Evolutionary conservation across 2,329 filamentous ascomycete species (phyloP).

Genomic region (Cladosporium halotolerans): DNA sequence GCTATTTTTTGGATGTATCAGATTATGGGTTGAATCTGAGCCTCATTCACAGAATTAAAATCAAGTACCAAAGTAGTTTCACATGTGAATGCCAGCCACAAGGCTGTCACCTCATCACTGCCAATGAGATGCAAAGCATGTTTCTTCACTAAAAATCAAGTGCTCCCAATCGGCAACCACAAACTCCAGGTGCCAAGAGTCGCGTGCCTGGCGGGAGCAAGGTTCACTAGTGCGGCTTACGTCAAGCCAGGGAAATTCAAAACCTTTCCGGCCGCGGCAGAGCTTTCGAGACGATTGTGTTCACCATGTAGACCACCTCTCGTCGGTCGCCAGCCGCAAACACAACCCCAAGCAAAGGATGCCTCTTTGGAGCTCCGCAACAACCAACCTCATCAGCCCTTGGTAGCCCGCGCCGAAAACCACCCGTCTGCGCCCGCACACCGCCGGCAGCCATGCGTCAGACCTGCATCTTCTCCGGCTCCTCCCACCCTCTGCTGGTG

Average conservation of each 20-base stretch:
- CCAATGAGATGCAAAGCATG: too few species aligned
- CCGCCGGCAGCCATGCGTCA: constrained; percentile 49
- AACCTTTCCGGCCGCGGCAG: neutral
- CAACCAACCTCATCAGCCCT: constrained; percentile 2
- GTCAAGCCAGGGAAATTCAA: neutral
- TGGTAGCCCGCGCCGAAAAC: neutral
- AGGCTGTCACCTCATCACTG: too few species aligned
- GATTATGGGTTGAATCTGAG: too few species aligned
- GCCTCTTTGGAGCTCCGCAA: constrained; percentile 19
- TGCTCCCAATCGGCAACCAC: too few species aligned
- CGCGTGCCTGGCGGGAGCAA: too few species aligned
- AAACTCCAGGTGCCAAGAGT: too few species aligned
- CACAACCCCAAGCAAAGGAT: constrained; percentile 12
- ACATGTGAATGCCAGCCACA: too few species aligned
- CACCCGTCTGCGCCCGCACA: neutral
- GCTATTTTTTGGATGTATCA: too few species aligned
- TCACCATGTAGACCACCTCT: constrained; percentile 14
- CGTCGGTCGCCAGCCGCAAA: constrained; percentile 6
- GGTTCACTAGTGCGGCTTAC: too few species aligned
- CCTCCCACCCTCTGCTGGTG: constrained; percentile 57
- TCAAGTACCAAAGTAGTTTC: too few species aligned
- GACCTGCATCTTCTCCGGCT: constrained; percentile 62
- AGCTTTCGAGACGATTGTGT: neutral
- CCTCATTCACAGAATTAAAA: too few species aligned
- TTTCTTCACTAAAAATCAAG: too few species aligned